Conservation (phyloP, 176 grass and related monocot species). For the Chloris gayana region DNA sequence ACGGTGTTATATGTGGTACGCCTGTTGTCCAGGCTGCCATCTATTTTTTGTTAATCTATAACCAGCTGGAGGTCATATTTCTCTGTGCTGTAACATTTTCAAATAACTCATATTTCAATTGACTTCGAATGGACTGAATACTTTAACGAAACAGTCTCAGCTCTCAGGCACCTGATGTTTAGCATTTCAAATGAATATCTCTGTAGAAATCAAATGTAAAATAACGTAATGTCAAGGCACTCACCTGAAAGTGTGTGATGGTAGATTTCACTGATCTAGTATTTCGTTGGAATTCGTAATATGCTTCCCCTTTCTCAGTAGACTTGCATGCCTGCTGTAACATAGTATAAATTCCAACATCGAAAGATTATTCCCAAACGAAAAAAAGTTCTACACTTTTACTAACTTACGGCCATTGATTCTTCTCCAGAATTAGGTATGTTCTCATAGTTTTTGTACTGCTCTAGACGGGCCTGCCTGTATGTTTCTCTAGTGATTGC, state of each 20-base stretch:
- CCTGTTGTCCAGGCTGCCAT: too few relatives aligned
- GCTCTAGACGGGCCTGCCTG: conserved; percentile 61
- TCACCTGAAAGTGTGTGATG: conserved; percentile 84
- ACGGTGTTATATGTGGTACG: too few relatives aligned
- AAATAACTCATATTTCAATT: neutral
- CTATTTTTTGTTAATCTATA: too few relatives aligned
- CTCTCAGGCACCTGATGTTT: neutral
- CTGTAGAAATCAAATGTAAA: conserved; percentile 1
- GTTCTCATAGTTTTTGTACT: conserved; percentile 90
- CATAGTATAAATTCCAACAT: conserved; percentile 30
- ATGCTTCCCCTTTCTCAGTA: conserved; percentile 60
- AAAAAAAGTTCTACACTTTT: conserved; percentile 1
- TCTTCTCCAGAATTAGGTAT: conserved; percentile 63
- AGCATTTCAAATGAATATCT: neutral
- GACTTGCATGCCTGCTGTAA: conserved; percentile 64
- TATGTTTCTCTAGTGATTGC: conserved; percentile 64
- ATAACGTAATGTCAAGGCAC: neutral
- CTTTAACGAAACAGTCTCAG: neutral
- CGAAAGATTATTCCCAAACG: neutral
- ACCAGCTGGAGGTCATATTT: neutral
- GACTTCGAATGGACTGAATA: too few relatives aligned
- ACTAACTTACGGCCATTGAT: conserved; percentile 55
- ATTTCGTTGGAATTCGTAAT: conserved; percentile 77
- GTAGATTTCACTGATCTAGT: conserved; percentile 83
- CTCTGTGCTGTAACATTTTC: neutral